Evolutionary conservation across 495 filamentous ascomycete species (phyloP).

Genomic region (Penicillium mononematosum): DNA sequence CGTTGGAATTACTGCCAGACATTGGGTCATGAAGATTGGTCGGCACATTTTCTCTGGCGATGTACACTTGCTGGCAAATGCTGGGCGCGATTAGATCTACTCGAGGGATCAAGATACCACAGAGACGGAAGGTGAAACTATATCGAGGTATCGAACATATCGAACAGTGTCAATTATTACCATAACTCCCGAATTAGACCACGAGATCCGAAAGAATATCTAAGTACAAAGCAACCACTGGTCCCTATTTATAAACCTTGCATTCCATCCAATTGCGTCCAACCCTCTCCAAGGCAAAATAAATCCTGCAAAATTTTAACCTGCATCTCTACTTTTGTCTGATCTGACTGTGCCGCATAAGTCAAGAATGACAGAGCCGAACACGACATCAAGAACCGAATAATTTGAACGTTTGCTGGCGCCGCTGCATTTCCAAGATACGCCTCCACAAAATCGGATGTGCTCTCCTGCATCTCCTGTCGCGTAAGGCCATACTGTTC

Average conservation of each 20-base stretch:
- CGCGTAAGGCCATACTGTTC: conserved; percentile 2
- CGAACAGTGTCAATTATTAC: not conserved
- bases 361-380: conserved; percentile 3
- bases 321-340: not conserved
- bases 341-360: not conserved
- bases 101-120: too few relatives aligned
- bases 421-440: conserved; percentile 1
- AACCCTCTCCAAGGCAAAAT: not conserved
- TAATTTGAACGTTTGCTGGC: not conserved
- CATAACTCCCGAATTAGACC: conserved; percentile 1
- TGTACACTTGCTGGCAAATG: not conserved
- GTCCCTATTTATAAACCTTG: not conserved
- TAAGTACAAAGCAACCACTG: not conserved
- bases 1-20: not conserved
- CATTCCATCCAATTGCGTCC: not conserved
- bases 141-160: not conserved
- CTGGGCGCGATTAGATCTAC: not conserved
- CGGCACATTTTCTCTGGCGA: not conserved
- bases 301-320: conserved; percentile 1
- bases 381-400: conserved; percentile 1
- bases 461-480: conserved; percentile 2
- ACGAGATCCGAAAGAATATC: not conserved
- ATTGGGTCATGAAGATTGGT: too few relatives aligned
- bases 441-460: not conserved
- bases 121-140: not conserved